A percentile compares a stretch with the other conserved stretches of the same genome.
Evolutionary conservation across 306 rosid species (phyloP).

Genomic region (Quercus rubra): DNA sequence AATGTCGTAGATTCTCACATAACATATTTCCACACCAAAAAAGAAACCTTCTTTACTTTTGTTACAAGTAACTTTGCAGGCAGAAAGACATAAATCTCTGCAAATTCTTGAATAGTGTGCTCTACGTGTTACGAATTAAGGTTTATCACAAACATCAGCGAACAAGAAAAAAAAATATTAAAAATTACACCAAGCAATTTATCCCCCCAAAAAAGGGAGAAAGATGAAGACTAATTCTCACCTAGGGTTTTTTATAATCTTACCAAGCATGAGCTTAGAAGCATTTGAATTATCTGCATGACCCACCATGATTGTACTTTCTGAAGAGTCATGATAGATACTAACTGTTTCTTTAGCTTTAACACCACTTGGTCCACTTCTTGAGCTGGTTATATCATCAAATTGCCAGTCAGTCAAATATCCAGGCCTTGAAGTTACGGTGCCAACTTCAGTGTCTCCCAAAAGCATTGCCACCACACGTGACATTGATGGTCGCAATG

Average conservation of each 20-base stretch:
- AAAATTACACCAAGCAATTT: neutral
- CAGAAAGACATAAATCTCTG: too few relatives aligned
- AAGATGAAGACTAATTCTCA: neutral
- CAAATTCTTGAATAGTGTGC: too few relatives aligned
- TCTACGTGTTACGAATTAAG: too few relatives aligned
- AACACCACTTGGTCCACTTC: neutral
- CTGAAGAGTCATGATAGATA: conserved; percentile 22
- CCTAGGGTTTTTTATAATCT: neutral
- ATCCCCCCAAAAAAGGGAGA: too few relatives aligned
- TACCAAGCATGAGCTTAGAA: neutral
- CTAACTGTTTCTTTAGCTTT: conserved; percentile 23
- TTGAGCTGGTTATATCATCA: conserved; percentile 33
- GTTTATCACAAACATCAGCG: neutral
- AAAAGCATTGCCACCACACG: conserved; percentile 68
- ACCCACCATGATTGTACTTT: conserved; percentile 30
- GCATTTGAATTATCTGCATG: conserved; percentile 10
- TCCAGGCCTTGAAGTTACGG: conserved; percentile 50
- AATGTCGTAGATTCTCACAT: too few relatives aligned
- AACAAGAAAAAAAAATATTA: too few relatives aligned
- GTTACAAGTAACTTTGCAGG: too few relatives aligned
- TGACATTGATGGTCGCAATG: conserved; percentile 59
- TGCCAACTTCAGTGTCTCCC: conserved; percentile 52
- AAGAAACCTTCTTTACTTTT: too few relatives aligned
- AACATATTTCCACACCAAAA: too few relatives aligned
- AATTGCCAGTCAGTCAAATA: conserved; percentile 66